These are phyloP conservation scores for Boletus sp. DNA, from an alignment of 768 basidiomycete genomes.

Conservation along the genomic window DNA sequence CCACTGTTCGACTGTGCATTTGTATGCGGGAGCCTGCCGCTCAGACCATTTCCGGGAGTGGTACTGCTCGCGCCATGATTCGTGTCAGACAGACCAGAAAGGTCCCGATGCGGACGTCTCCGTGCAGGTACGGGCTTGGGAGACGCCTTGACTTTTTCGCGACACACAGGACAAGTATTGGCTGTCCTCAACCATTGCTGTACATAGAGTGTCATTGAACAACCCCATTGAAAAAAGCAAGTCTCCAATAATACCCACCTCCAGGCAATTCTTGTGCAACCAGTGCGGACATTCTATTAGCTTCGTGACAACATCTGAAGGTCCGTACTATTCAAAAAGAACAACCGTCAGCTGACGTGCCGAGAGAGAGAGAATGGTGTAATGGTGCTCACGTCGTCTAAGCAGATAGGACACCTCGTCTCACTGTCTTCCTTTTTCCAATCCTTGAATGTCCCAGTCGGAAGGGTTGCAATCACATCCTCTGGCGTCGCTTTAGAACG, in stretches of 20 bases:
- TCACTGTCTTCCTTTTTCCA: slow-evolving; percentile 68
- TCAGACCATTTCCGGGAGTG: not conserved
- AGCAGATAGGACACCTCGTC: slow-evolving; percentile 75
- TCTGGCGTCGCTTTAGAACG: slow-evolving; percentile 62
- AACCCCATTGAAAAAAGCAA: not conserved
- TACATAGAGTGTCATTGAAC: slow-evolving; percentile 2
- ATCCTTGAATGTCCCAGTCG: slow-evolving; percentile 61
- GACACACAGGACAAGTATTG: slow-evolving; percentile 79
- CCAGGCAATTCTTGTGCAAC: slow-evolving; percentile 73
- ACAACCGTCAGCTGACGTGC: not conserved
- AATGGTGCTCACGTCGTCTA: slow-evolving; percentile 67
- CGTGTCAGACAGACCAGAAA: slow-evolving; percentile 3
- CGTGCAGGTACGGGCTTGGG: slow-evolving; percentile 23
- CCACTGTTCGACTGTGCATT: slow-evolving; percentile 8
- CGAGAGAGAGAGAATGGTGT: not conserved
- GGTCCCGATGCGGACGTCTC: slow-evolving; percentile 13
- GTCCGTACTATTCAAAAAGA: slow-evolving; percentile 49
- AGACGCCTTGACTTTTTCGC: slow-evolving; percentile 47
- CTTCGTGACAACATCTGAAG: slow-evolving; percentile 60
- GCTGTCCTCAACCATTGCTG: slow-evolving; percentile 82
- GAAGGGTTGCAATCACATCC: slow-evolving; percentile 55
- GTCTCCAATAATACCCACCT: slow-evolving; percentile 41
- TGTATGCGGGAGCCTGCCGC: slow-evolving; percentile 4
- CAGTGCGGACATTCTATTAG: slow-evolving; percentile 73
- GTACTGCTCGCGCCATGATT: slow-evolving; percentile 3